Percentiles rank a stretch among this genome's conserved stretches.
phyloP scores from a whole-genome alignment of 2,329 filamentous ascomycete species.

The Cadophora gregata region DNA sequence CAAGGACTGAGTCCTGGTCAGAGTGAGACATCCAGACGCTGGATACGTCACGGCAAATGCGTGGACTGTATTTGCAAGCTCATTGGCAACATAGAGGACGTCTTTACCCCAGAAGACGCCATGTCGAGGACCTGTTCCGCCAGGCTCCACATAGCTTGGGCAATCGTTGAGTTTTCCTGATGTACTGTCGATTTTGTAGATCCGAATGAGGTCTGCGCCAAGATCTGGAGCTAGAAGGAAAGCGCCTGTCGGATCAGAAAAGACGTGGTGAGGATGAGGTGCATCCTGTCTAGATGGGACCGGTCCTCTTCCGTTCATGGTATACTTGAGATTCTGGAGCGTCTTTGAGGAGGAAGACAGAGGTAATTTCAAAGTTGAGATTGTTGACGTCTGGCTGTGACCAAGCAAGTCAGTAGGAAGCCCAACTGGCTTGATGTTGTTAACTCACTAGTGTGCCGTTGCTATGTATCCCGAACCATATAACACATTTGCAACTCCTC shows the following conservation, averaged over 20 bases:
- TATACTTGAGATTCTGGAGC: constrained; percentile 50
- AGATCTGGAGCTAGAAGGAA: constrained; percentile 59
- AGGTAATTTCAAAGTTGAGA: constrained; percentile 38
- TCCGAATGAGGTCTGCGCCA: constrained; percentile 54
- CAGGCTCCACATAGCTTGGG: constrained; percentile 43
- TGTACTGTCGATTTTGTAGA: constrained; percentile 52
- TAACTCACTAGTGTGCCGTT: constrained; percentile 37
- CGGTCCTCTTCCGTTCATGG: constrained; percentile 42
- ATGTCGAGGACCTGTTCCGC: constrained; percentile 58
- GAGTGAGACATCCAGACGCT: constrained; percentile 51
- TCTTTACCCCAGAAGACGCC: constrained; percentile 51
- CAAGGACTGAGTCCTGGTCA: constrained; percentile 53
- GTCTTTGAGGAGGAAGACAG: constrained; percentile 42
- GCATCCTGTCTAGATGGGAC: constrained; percentile 48
- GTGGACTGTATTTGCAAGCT: constrained; percentile 51
- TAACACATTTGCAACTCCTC: constrained; percentile 35
- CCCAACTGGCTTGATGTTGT: constrained; percentile 7
- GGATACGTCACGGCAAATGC: constrained; percentile 47
- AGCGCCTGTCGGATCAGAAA: constrained; percentile 56
- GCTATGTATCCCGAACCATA: constrained; percentile 37
- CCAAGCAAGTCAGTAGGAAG: constrained; percentile 18
- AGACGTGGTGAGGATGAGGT: constrained; percentile 56
- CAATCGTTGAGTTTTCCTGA: constrained; percentile 48
- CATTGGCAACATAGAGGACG: constrained; percentile 50
- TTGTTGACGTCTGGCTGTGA: constrained; percentile 30